Base-by-base conservation (phyloP, 495 filamentous ascomycete genomes). In the Penicillium pancosmium region DNA sequence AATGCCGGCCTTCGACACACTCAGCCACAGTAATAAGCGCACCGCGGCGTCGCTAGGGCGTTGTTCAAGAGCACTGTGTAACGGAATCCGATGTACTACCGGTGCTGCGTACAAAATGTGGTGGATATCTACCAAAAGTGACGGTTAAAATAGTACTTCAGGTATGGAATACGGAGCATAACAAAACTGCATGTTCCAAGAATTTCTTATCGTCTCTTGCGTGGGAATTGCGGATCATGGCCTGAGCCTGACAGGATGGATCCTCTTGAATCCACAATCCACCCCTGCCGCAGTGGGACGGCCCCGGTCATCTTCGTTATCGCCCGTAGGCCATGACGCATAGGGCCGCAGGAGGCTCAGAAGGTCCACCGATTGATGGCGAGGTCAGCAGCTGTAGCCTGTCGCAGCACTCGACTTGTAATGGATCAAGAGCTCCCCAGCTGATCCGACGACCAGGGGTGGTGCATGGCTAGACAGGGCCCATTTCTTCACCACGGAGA, bases 221-320 rank as follows among this genome's bases (percentile, higher is more conserved):
- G 41, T 44, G 41, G 41, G 8, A 44, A 16, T 44, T 19, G 41
- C 41, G 41, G 41, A 44, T 44, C 41, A 44, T 16, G 7, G 41
- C 16, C 43, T 49, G 16, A 21, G 38, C 50, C 49, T 53, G 38
- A 47, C 56, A 59, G 56, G 56, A 59, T 31, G 50, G 46, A 52
- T 47, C 41, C 41, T 48, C n/a, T 16, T 40, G 35, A 34, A 55
- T 47, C 51, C 56, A 50, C 44, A 34, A 55, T 47, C 51, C 56
- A 50, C 44, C 43, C 40, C n/a, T 36, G 19, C 15, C 50, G 38
- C 56, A 38, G 53, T 59, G 51, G 50, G 50, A 48, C 50, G 40
- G 23, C 23, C 23, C 23, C 23, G 48, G 48, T 25, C 48, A n/a
- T 35, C 35, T n/a, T 25, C 41, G 53, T 55, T 53, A 48, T 53